Percentiles rank a stretch among this genome's conserved stretches.
These are phyloP conservation scores for Quercus gilva DNA, from an alignment of 306 rosid species.

Conservation along the genomic window DNA sequence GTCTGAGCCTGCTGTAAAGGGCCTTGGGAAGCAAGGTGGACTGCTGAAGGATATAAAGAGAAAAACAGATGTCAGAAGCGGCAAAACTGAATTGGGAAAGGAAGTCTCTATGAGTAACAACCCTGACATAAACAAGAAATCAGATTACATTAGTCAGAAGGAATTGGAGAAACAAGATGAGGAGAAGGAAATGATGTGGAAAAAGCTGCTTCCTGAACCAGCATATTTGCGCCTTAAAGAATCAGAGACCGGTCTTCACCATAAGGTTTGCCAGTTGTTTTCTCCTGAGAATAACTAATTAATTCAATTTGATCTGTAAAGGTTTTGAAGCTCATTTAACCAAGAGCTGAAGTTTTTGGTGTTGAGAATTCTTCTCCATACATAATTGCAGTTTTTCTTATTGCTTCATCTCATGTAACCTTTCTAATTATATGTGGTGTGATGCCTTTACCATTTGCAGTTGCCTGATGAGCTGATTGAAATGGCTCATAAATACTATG, in stretches of 20 bases:
- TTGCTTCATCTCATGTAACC: conserved; percentile 5
- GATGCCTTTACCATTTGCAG: conserved; percentile 44
- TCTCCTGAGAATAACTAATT: conserved; percentile 9
- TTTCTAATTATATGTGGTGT: conserved; percentile 17
- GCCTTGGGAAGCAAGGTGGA: conserved; percentile 98
- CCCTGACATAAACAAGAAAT: conserved; percentile 37
- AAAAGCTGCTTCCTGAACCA: conserved; percentile 70
- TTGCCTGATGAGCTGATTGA: conserved; percentile 90
- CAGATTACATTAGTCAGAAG: conserved; percentile 50
- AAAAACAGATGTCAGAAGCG: conserved; percentile 59
- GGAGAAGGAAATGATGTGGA: conserved; percentile 78
- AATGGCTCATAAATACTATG: conserved; percentile 85
- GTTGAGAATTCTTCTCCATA: background rate
- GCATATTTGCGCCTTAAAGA: conserved; percentile 88
- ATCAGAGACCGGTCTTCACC: conserved; percentile 87
- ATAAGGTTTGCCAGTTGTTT: conserved; percentile 53
- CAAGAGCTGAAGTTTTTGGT: conserved; percentile 1
- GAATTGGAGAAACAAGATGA: conserved; percentile 57
- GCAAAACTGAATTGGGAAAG: conserved; percentile 66
- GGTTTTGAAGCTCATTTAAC: conserved; percentile 3
- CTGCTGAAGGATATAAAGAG: conserved; percentile 86
- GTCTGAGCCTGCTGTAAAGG: conserved; percentile 82
- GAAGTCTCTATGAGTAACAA: conserved; percentile 40
- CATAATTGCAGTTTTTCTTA: background rate
- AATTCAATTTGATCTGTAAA: conserved; percentile 4